Base-by-base conservation (phyloP, 1,284 basidiomycete species). In the Ganoderma lingzhi region DNA sequence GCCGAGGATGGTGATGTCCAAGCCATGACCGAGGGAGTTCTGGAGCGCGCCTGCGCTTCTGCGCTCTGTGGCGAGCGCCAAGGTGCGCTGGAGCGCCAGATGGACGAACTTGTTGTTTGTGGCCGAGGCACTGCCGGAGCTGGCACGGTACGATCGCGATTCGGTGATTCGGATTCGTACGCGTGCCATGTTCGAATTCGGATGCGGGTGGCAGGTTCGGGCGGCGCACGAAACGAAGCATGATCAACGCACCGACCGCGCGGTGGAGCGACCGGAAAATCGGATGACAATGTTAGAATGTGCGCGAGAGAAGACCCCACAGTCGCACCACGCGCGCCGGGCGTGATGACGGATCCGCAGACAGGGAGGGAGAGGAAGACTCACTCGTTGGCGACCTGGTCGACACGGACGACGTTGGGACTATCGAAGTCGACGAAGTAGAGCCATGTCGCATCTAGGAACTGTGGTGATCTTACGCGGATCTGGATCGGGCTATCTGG, bases 91-190 rank as follows among this genome's bases (percentile, higher is more conserved):
- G 14, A 99, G 80, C 1, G 97, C 94, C 56, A 97, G 88, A 70
- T 95, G 91, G 19, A 99, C 93, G 77, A 99, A 99, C 77, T 96
- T 96, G 83, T 99, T 99, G 78, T 86, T 83, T 71, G 79, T 76
- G 37, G 53, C 53, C 45, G 73, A 68, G 23, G 71, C 69, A 65
- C 71, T 73, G 60, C 71, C 68, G 48, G 67, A 44, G 60, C 73
- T 76, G 63, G 44, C 17, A 19, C 19, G 15, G 61, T 39, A 63
- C 44, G 60, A 63, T 59, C 56, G 23, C 39, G 59, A 61, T 61
- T 42, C 8, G 35, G 23, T n/a, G 59, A 61, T 61, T 42, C 17
- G 23, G 23, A 23, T 23, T 23, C 23, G 23, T 23, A 23, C 23
- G 23, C 23, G 59, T 39, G 45, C 6, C 45, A 48, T 48, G 23